phyloP scores from a whole-genome alignment of 371 early-diverging fungal species.

The Sanchytrium tribonematis region DNA sequence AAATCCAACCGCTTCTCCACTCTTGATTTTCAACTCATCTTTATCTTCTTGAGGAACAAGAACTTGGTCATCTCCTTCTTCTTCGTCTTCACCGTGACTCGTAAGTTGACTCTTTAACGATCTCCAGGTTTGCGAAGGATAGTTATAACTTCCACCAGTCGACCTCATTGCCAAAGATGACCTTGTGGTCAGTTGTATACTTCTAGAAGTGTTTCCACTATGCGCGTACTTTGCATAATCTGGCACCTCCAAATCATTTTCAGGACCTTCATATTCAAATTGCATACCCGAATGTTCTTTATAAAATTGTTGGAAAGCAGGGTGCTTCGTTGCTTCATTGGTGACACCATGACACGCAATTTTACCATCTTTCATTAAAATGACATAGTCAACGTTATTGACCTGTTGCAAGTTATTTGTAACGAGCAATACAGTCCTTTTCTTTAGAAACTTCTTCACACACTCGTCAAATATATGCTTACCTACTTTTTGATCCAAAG shows the following conservation, averaged over 20 bases:
- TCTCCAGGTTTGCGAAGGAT: background rate
- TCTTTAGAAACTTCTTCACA: constrained; percentile 28
- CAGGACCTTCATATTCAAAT: background rate
- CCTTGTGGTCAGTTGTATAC: background rate
- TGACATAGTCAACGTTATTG: constrained; percentile 25
- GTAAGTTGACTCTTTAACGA: background rate
- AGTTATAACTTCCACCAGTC: background rate
- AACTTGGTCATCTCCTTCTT: constrained; percentile 8
- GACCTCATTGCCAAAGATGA: background rate
- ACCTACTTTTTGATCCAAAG: constrained; percentile 6
- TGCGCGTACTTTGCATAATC: background rate
- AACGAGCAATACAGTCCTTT: constrained; percentile 28
- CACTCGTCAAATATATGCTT: constrained; percentile 35
- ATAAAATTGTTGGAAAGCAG: background rate
- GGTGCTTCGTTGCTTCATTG: background rate
- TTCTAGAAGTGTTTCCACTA: background rate
- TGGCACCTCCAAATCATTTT: background rate
- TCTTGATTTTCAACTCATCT: background rate
- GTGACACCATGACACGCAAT: background rate
- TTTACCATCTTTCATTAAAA: constrained; percentile 27
- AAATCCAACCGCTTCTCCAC: background rate
- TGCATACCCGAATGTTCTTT: background rate
- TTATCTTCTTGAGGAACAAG: constrained; percentile 4
- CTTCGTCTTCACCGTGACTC: constrained; percentile 7
- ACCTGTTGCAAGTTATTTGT: constrained; percentile 32